A percentile compares a stretch with the other conserved stretches of the same genome.
Evolutionary conservation across 352 stramenopile genomes (phyloP).

Genomic region (Phytophthora capsici): DNA sequence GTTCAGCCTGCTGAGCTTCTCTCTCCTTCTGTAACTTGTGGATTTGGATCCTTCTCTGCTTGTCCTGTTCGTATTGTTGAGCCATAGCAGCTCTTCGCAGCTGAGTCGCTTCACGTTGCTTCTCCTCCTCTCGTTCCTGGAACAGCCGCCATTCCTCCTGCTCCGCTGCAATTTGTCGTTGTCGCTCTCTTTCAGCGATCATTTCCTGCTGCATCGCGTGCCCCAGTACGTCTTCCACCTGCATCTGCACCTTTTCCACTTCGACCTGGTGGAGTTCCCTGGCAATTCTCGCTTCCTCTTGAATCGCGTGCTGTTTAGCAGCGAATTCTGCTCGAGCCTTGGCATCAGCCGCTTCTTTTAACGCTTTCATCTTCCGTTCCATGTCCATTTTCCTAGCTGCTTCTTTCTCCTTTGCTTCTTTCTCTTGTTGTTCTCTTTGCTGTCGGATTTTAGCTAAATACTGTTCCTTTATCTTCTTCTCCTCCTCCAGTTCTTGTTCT

Average conservation of each 20-base stretch:
- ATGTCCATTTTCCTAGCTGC: slow-evolving; percentile 41
- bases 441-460: slow-evolving; percentile 58
- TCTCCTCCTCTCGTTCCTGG: slow-evolving; percentile 55
- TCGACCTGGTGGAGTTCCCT: slow-evolving; percentile 41
- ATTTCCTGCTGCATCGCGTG: slow-evolving; percentile 42
- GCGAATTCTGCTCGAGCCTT: slow-evolving; percentile 60
- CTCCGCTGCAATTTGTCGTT: slow-evolving; percentile 60
- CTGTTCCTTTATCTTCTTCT: slow-evolving; percentile 51
- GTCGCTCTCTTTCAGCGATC: slow-evolving; percentile 47
- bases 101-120: slow-evolving; percentile 56
- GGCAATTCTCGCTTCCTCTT: slow-evolving; percentile 42
- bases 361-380: slow-evolving; percentile 62
- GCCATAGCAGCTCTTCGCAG: slow-evolving; percentile 56
- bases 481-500: slow-evolving; percentile 51
- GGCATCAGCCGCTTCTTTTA: slow-evolving; percentile 69
- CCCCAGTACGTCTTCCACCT: slow-evolving; percentile 57
- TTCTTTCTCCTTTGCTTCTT: slow-evolving; percentile 53
- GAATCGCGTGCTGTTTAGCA: slow-evolving; percentile 43
- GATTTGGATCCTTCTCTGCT: slow-evolving; percentile 67
- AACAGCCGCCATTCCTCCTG: slow-evolving; percentile 68
- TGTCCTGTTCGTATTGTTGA: slow-evolving; percentile 72
- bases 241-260: slow-evolving; percentile 50
- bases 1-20: slow-evolving; percentile 36
- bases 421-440: slow-evolving; percentile 52
- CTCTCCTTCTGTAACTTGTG: slow-evolving; percentile 68